Percentiles rank a stretch among this genome's conserved stretches.
Conservation (phyloP, 108 stramenopile species). For the Cylindrotheca fusiformis region DNA sequence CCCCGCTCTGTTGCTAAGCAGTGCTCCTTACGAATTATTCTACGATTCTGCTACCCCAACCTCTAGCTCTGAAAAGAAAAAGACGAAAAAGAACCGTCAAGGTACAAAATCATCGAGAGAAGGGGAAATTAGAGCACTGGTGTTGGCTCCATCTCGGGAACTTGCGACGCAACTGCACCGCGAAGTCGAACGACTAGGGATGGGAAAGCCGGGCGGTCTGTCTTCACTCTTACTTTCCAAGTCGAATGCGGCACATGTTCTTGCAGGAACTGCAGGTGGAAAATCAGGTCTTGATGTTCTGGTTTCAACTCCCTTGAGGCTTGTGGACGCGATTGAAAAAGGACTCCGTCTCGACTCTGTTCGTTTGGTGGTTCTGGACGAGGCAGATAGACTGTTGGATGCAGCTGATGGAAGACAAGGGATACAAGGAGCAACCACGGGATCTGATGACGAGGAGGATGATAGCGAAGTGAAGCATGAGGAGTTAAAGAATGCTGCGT, state of each 20-base stretch:
- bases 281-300: slow-evolving; percentile 76
- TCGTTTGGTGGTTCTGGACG: slow-evolving; percentile 93
- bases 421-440: not conserved
- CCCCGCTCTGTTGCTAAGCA: slow-evolving; percentile 80
- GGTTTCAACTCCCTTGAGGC: slow-evolving; percentile 71
- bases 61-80: slow-evolving; percentile 4
- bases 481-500: slow-evolving; percentile 14
- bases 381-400: slow-evolving; percentile 95
- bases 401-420: slow-evolving; percentile 56
- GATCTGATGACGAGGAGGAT: slow-evolving; percentile 11
- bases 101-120: slow-evolving; percentile 16
- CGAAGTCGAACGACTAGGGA: slow-evolving; percentile 86
- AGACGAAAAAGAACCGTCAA: slow-evolving; percentile 16
- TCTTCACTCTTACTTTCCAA: slow-evolving; percentile 72
- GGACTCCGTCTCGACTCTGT: slow-evolving; percentile 62
- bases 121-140: slow-evolving; percentile 68
- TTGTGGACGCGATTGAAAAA: slow-evolving; percentile 74
- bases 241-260: slow-evolving; percentile 68
- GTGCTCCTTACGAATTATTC: slow-evolving; percentile 56
- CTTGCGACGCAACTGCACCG: slow-evolving; percentile 93
- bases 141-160: slow-evolving; percentile 94
- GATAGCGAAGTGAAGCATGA: slow-evolving; percentile 17
- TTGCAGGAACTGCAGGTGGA: slow-evolving; percentile 63
- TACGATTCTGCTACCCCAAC: slow-evolving; percentile 26
- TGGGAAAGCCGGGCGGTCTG: slow-evolving; percentile 80